Conservation (phyloP, 2,329 filamentous ascomycete species). For the Aureobasidium sp. region DNA sequence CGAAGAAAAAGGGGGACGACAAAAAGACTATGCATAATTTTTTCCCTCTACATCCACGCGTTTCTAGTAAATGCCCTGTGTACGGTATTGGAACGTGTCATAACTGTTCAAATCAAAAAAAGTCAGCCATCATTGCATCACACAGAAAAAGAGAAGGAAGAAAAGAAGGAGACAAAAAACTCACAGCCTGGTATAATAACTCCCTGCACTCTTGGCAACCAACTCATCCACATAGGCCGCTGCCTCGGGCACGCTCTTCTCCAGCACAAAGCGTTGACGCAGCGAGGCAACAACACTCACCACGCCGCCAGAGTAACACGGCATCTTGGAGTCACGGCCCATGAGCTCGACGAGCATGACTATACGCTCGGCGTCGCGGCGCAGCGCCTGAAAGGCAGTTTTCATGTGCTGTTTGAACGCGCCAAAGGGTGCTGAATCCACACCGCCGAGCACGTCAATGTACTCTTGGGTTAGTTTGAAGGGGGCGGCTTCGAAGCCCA, state of each 20-base stretch:
- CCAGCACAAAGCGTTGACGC: slow-evolving; percentile 70
- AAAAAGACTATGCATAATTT: too few species aligned
- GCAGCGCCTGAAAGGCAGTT: slow-evolving; percentile 73
- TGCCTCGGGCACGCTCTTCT: slow-evolving; percentile 75
- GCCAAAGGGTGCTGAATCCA: slow-evolving; percentile 62
- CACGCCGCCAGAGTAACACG: slow-evolving; percentile 71
- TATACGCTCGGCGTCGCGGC: slow-evolving; percentile 71
- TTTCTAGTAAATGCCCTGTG: slow-evolving; percentile 70
- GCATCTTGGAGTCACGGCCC: slow-evolving; percentile 77
- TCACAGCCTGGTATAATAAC: slow-evolving; percentile 78
- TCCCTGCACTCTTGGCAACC: slow-evolving; percentile 73
- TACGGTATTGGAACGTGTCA: slow-evolving; percentile 81
- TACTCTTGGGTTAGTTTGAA: slow-evolving; percentile 85
- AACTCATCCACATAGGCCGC: slow-evolving; percentile 77
- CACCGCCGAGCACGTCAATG: slow-evolving; percentile 71
- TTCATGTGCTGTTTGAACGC: slow-evolving; percentile 76
- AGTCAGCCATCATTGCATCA: neutral
- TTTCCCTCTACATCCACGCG: too few species aligned
- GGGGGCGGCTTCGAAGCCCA: slow-evolving; percentile 79
- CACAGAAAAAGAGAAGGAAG: neutral
- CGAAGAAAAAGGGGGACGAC: too few species aligned
- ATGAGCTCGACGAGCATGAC: slow-evolving; percentile 79
- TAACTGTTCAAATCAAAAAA: slow-evolving; percentile 48
- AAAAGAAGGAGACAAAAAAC: slow-evolving; percentile 16
- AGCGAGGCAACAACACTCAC: slow-evolving; percentile 62